Evolutionary conservation across 2,329 filamentous ascomycete species (phyloP), one percentile per base, ranked within the genome.

Genomic region (Lachnellula subtilissima): DNA sequence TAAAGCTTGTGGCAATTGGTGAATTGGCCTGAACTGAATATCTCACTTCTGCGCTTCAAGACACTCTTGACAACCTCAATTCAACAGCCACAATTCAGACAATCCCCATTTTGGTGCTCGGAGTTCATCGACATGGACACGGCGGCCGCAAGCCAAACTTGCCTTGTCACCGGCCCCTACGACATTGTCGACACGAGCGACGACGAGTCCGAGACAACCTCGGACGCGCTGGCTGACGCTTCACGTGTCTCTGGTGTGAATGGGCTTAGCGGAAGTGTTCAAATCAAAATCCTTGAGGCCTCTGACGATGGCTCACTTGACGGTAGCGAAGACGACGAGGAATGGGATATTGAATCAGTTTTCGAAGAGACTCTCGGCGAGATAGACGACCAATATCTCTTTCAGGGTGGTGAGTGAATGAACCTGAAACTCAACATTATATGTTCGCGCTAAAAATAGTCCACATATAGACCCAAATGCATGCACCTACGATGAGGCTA

Each of bases 401-500:
- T 63, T 60, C 67, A 65, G 63, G 74, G 74, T 70, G 71, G 75
- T 73, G 61, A 67, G 68, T 64, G 53, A 53, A 54, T 58, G 49
- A 45, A 48, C 43, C 46, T 59, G 48, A 59, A 55, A 61, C 48
- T 56, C 40, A 49, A 56, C 50, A 32, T 28, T 48, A 50, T 50
- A 55, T 50, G 50, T 52, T 32, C 49, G 45, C 48, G 57, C 64
- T 68, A 65, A 70, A 62, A 54, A 60, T 56, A 57, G 54, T 37
- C 25, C 39, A 43, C 47, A 25, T 49, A 46, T 47, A 67, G 65
- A 56, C 25, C 57, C 62, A 35, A 62, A 67, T 25, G 48, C 56
- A 25, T 89, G 86, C 73, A 85, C 84, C 1, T 76, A 84, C 11
- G 82, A 88, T 60, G 87, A 96, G 73, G 84, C 87, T 25, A 75